A percentile compares a stretch with the other conserved stretches of the same genome.
Evolutionary conservation across 805 yeast species (phyloP).

Genomic region (Pachysolen tannophilus): DNA sequence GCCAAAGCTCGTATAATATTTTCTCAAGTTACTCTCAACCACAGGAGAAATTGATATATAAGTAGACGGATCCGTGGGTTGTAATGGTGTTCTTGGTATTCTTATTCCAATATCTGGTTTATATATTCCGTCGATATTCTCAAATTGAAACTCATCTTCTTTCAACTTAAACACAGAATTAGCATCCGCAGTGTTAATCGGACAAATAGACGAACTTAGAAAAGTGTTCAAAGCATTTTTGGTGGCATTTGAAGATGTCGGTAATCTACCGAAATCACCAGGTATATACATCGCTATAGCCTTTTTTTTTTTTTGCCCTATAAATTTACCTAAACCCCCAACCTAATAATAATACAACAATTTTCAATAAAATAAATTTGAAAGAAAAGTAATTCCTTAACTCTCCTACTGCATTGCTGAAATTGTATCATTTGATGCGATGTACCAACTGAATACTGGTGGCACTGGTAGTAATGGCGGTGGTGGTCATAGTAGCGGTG

Average conservation of each 20-base stretch:
- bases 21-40: conserved; percentile 33
- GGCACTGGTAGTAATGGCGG: too few species aligned
- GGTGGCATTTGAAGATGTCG: conserved; percentile 2
- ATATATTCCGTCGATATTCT: conserved; percentile 22
- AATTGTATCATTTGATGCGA: too few species aligned
- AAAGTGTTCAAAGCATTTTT: conserved; percentile 6
- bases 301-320: too few species aligned
- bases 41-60: conserved; percentile 46
- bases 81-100: conserved; percentile 27
- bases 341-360: too few species aligned
- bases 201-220: conserved; percentile 7
- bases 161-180: conserved; percentile 20
- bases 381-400: too few species aligned
- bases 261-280: conserved; percentile 8
- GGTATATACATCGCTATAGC: conserved; percentile 9
- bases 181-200: conserved; percentile 21
- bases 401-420: too few species aligned
- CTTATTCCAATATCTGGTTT: conserved; percentile 23
- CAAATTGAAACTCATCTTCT: conserved; percentile 23
- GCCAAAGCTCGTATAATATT: conserved; percentile 26
- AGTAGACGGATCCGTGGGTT: conserved; percentile 36
- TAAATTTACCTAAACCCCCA: too few species aligned
- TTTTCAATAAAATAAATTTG: too few species aligned
- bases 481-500: too few species aligned
- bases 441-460: too few species aligned